Evolutionary conservation across 345 rosid genomes (phyloP), one percentile per base, ranked within the genome.

Genomic region (Eutrema japonicum): DNA sequence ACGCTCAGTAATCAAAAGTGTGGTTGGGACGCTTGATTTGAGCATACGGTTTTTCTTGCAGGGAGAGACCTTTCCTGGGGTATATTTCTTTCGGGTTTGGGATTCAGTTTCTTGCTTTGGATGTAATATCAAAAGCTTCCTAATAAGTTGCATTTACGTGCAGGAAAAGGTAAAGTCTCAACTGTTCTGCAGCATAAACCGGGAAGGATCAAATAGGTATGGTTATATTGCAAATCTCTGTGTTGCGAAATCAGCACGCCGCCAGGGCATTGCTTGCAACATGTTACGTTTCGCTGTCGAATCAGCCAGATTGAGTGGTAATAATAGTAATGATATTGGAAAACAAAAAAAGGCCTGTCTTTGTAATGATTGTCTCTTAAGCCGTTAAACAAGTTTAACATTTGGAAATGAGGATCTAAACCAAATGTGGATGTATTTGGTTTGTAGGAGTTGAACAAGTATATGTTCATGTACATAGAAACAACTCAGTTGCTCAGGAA

Each of bases 61-160:
- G 12, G 97, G 94, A 72, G 97, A 90, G 85, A 89, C 86, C 38
- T 87, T 87, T 80, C 98, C 98, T 9, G 96, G 89, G 96, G 97
- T 90, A 79, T 35, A 3, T 58, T 58, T 48, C 32, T 64, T 73
- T 43, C 12, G 18, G 18, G 14, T 64, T 50, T 27, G 52, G 52
- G n/a, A 52, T 64, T 70, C 40, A 32, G 4, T 72, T 33, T 41
- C 40, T 48, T 26, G 9, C 47, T n/a, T 42, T 33, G 18, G 60
- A 30, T 32, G 35, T 30, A 30, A 30, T 30, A 30, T 3, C 32
- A 1, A 53, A 16, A 12, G 52, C 59, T 57, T 52, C 5, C 29
- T 71, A 18, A 55, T 11, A 36, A 41, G 56, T 74, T 48, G 53
- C 51, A 13, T 13, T 71, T 57, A 77, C 30, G 50, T 26, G 53